Base-by-base conservation (phyloP, 306 rosid genomes). In the Neltuma alba region DNA sequence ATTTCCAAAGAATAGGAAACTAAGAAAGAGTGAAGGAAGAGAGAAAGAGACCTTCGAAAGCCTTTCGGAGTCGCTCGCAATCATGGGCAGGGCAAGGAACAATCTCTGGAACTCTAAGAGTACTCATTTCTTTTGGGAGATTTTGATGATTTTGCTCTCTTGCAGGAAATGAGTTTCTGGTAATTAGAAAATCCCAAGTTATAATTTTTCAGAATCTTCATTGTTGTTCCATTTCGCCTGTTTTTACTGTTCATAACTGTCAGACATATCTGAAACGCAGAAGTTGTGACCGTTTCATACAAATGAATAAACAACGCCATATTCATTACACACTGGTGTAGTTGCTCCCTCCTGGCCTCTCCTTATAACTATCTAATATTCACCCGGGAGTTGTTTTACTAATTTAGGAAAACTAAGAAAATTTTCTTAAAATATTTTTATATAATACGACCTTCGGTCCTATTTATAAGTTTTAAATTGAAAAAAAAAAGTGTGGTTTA, bases 1-100 rank as follows among this genome's bases (percentile, higher is more conserved):
- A 30, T 28, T 62, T 18, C 6, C 68, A 62, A 16, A 16, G 16
- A 2, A 30, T n/a, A 20, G 38, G 52, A 18, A 37, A 82, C 0
- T 63, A 2, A 54, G 21, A 65, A 1, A 63, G 70, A 47, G 77
- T 81, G 80, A 15, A 50, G 40, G 67, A 25, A 54, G 44, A 62
- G 41, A 89, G 68, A 88, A n/a, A n/a, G 64, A 63, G 36, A 96
- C 99, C 99, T 74, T 93, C 81, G 71, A 91, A 85, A 74, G 99
- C 90, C 20, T 83, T 86, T 72, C 89, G 81, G 65, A 96, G 97
- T 38, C 88, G 83, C 72, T 88, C 86, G 74, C 87, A 72, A 76
- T 96, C 99, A 6, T 89, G 76, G 34, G 79, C 82, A 1, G 99
- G 90, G 83, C 98, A 83, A 83, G 97, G 98, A 85, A 82, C 88